Percentiles rank a stretch among this genome's conserved stretches.
Evolutionary conservation across 2,329 filamentous ascomycete genomes (phyloP).

Genomic region (Tolypocladium tundrense): DNA sequence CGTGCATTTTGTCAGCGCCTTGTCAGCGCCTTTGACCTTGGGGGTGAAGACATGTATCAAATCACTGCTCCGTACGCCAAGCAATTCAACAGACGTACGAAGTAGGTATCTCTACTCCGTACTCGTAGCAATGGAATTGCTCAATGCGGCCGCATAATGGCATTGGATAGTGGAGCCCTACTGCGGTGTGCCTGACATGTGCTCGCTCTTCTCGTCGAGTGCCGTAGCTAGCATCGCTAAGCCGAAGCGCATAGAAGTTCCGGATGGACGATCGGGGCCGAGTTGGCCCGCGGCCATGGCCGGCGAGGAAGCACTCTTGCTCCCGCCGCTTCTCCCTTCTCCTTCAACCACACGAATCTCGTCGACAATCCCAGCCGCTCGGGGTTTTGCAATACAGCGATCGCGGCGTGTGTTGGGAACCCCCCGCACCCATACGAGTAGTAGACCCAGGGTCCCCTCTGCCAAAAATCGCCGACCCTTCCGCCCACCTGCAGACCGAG

Average conservation of each 20-base stretch:
- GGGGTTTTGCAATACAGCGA: neutral
- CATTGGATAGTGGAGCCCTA: no score
- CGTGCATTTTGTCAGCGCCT: neutral
- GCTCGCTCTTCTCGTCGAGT: neutral
- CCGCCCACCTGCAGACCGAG: neutral
- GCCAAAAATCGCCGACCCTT: neutral
- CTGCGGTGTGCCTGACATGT: neutral
- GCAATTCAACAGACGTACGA: neutral
- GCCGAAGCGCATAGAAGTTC: neutral
- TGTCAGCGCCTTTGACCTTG: neutral
- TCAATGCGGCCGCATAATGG: no score
- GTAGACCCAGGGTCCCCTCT: neutral
- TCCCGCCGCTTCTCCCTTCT: neutral
- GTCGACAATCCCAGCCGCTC: neutral
- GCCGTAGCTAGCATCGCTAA: neutral
- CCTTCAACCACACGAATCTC: neutral
- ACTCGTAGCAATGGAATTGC: no score
- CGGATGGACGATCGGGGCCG: neutral
- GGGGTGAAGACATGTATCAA: neutral
- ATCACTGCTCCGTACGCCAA: no score
- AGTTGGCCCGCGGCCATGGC: neutral
- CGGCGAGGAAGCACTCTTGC: neutral
- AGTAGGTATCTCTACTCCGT: no score
- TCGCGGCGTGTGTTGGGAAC: neutral
- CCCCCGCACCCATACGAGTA: neutral